Conservation (phyloP, 768 basidiomycete species). For the Tulasnella sp. region DNA sequence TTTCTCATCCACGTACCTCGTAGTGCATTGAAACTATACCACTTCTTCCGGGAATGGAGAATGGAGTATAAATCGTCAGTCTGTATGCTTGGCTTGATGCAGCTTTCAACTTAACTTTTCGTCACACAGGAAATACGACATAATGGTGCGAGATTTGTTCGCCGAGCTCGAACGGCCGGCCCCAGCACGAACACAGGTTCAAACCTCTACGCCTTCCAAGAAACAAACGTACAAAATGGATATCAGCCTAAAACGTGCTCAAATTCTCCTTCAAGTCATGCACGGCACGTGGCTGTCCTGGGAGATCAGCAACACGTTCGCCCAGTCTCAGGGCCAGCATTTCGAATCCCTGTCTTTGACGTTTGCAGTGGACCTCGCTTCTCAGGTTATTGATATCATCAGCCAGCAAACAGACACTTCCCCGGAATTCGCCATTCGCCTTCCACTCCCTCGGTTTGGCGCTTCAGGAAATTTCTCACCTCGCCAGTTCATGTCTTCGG, state of each 20-base stretch:
- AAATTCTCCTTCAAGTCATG: constrained; percentile 78
- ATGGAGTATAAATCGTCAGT: constrained; percentile 72
- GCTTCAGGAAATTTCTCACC: constrained; percentile 63
- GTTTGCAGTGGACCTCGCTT: constrained; percentile 68
- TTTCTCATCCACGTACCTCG: constrained; percentile 60
- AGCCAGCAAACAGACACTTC: constrained; percentile 4
- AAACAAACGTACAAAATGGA: constrained; percentile 34
- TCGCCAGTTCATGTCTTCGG: constrained; percentile 55
- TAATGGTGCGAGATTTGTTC: constrained; percentile 64
- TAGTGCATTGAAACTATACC: constrained; percentile 77
- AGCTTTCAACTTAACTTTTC: neutral
- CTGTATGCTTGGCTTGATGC: neutral
- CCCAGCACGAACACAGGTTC: constrained; percentile 41
- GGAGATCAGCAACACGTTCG: constrained; percentile 59
- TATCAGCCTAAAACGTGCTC: constrained; percentile 53
- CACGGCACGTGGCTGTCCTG: constrained; percentile 86
- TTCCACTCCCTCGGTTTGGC: constrained; percentile 63
- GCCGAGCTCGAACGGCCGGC: constrained; percentile 59
- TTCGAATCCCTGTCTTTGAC: constrained; percentile 40
- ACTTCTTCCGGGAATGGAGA: constrained; percentile 81
- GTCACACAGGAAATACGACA: constrained; percentile 52
- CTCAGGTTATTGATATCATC: constrained; percentile 61
- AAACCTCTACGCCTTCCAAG: constrained; percentile 36
- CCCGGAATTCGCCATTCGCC: constrained; percentile 20
- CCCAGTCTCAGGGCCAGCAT: constrained; percentile 51